A percentile compares a stretch with the other conserved stretches of the same genome.
These are phyloP conservation scores for Xylona heveae DNA, from an alignment of 495 filamentous ascomycete genomes.

Conservation along the genomic window DNA sequence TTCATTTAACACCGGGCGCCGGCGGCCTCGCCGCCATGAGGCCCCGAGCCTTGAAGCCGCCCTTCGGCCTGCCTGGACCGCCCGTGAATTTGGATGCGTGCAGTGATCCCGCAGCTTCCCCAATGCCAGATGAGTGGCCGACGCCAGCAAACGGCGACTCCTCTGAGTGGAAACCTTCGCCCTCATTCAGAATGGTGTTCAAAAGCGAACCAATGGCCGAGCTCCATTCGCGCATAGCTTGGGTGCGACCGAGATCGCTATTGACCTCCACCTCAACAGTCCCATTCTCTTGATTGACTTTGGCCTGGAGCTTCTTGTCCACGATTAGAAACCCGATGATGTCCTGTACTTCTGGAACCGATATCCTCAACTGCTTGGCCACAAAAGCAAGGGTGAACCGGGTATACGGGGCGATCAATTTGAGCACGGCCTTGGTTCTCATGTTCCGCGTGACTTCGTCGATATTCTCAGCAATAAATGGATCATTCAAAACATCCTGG, in stretches of 20 bases:
- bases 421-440: constrained; percentile 85
- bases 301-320: constrained; percentile 64
- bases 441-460: constrained; percentile 97
- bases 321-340: constrained; percentile 86
- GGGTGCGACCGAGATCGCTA: constrained; percentile 51
- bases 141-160: constrained; percentile 4
- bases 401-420: constrained; percentile 86
- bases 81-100: too few relatives aligned
- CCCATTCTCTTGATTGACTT: constrained; percentile 73
- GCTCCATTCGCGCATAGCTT: constrained; percentile 53
- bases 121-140: not conserved
- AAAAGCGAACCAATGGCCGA: constrained; percentile 43
- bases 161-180: constrained; percentile 42
- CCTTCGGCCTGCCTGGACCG: too few relatives aligned
- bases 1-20: too few relatives aligned
- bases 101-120: too few relatives aligned
- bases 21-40: too few relatives aligned
- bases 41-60: too few relatives aligned
- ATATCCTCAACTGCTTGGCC: constrained; percentile 66
- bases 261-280: constrained; percentile 60
- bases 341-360: constrained; percentile 69
- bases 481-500: constrained; percentile 66
- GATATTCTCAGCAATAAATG: constrained; percentile 97
- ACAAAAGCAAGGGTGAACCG: constrained; percentile 76
- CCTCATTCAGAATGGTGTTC: constrained; percentile 41